A percentile compares a stretch with the other conserved stretches of the same genome.
Evolutionary conservation across 805 yeast genomes (phyloP).

Genomic region (Starmera dryadoides): DNA sequence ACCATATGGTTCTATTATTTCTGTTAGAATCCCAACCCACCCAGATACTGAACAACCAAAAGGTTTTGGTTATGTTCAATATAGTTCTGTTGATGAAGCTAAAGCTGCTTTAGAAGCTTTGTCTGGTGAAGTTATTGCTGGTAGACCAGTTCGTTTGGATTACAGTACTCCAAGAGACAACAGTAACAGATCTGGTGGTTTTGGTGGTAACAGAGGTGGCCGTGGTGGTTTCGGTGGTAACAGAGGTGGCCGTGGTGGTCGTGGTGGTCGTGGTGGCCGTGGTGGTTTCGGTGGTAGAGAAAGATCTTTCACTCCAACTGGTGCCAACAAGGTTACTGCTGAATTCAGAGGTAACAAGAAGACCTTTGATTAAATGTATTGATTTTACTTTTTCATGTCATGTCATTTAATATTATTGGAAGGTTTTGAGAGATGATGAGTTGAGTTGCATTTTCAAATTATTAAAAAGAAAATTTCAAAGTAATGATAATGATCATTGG

Average conservation of each 20-base stretch:
- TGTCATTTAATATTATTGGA: background rate
- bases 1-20: slow-evolving; percentile 72
- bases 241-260: slow-evolving; percentile 34
- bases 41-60: slow-evolving; percentile 98
- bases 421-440: no score
- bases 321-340: slow-evolving; percentile 58
- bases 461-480: no score
- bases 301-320: slow-evolving; percentile 35
- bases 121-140: slow-evolving; percentile 84
- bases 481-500: no score
- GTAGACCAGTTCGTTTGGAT: slow-evolving; percentile 93
- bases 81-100: slow-evolving; percentile 80
- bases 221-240: slow-evolving; percentile 27
- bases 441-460: no score
- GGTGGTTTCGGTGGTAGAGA: slow-evolving; percentile 29
- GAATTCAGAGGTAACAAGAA: slow-evolving; percentile 81
- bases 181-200: slow-evolving; percentile 29
- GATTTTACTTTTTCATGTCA: background rate
- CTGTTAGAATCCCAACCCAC: slow-evolving; percentile 95
- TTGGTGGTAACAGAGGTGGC: slow-evolving; percentile 32
- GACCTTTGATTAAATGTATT: slow-evolving; percentile 65
- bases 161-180: slow-evolving; percentile 84
- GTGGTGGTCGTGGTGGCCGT: slow-evolving; percentile 31
- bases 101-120: slow-evolving; percentile 78
- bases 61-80: slow-evolving; percentile 98